These are phyloP conservation scores for Aspergillus egyptiacus DNA, from an alignment of 495 filamentous ascomycete genomes.

Conservation along the genomic window DNA sequence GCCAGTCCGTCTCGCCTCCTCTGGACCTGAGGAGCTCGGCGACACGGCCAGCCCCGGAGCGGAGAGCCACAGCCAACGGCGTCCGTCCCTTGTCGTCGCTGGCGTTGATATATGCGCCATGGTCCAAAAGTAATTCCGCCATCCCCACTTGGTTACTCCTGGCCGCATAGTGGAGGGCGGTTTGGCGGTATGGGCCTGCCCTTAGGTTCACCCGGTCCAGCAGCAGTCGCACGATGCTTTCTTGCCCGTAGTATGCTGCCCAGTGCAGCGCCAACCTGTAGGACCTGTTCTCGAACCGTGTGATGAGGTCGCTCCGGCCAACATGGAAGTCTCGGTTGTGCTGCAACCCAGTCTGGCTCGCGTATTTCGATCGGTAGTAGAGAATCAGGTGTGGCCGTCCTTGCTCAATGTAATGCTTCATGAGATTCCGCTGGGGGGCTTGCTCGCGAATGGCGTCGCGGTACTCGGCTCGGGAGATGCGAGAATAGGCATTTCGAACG, in stretches of 20 bases:
- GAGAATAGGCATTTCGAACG: background rate
- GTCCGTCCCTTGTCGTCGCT: background rate
- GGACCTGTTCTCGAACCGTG: background rate
- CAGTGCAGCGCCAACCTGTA: background rate
- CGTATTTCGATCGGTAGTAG: too few species aligned
- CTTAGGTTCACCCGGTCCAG: background rate
- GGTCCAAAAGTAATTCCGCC: background rate
- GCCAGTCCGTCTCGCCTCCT: background rate
- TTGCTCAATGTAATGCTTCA: too few species aligned
- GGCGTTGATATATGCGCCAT: slow-evolving; percentile 2
- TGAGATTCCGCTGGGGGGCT: background rate
- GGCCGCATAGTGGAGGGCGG: slow-evolving; percentile 3
- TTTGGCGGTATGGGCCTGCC: background rate
- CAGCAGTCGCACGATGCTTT: background rate
- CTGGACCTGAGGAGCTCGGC: background rate
- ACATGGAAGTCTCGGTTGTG: background rate
- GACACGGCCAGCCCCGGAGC: background rate
- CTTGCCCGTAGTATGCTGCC: background rate
- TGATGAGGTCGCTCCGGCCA: background rate
- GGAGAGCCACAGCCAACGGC: background rate
- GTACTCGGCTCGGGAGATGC: background rate
- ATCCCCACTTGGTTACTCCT: background rate
- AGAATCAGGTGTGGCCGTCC: too few species aligned
- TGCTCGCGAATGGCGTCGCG: background rate
- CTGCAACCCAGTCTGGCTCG: background rate